These are phyloP conservation scores for Tephrocybe sp. DNA, from an alignment of 768 basidiomycete species.

Conservation along the genomic window DNA sequence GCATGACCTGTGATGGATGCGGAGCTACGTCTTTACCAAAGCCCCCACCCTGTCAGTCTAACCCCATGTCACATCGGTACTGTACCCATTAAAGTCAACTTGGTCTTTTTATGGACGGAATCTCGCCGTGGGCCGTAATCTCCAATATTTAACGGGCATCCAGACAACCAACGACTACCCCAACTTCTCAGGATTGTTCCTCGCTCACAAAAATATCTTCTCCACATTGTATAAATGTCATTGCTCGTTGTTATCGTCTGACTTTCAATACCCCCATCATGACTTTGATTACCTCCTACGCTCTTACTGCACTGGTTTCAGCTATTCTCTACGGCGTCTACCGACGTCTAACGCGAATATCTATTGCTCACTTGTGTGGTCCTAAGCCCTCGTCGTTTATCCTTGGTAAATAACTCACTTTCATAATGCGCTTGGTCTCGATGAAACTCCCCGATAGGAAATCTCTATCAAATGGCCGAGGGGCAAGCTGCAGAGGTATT, in stretches of 20 bases:
- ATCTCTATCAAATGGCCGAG: slow-evolving; percentile 29
- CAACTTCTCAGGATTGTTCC: slow-evolving; percentile 6
- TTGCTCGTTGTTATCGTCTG: neutral
- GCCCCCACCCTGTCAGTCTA: neutral
- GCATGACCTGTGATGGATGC: too few species aligned
- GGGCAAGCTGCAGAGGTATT: slow-evolving; percentile 33
- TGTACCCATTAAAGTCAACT: neutral
- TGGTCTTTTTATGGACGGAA: neutral
- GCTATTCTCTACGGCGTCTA: slow-evolving; percentile 25
- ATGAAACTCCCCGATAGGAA: slow-evolving; percentile 16
- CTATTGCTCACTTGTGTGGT: slow-evolving; percentile 33
- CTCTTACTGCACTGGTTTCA: slow-evolving; percentile 8
- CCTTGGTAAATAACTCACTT: slow-evolving; percentile 28
- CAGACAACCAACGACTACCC: neutral
- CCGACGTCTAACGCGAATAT: slow-evolving; percentile 30
- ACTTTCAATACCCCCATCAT: slow-evolving; percentile 2
- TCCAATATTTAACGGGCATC: too few species aligned
- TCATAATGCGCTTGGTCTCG: neutral
- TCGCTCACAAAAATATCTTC: neutral
- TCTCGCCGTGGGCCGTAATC: neutral
- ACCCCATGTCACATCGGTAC: neutral
- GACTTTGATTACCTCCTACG: slow-evolving; percentile 10
- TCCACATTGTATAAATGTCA: slow-evolving; percentile 7
- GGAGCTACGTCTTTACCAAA: neutral
- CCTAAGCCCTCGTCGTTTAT: slow-evolving; percentile 37